These are phyloP conservation scores for Auricularia auricula-judae DNA, from an alignment of 768 basidiomycete genomes.

Conservation along the genomic window DNA sequence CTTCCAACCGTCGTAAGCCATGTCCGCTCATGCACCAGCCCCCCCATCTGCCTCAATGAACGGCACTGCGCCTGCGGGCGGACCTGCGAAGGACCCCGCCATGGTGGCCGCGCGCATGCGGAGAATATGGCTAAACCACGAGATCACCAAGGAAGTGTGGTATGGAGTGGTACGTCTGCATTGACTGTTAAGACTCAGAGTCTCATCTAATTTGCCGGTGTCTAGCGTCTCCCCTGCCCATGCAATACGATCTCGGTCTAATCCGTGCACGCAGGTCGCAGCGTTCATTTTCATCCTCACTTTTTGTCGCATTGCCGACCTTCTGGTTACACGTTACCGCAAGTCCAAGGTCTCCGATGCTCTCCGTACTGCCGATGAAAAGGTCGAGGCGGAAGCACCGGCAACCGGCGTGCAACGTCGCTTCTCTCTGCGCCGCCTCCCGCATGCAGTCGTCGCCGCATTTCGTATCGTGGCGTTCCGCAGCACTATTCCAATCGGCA, in stretches of 20 bases:
- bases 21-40: background rate
- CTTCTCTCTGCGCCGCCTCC: slow-evolving; percentile 21
- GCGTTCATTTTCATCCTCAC: slow-evolving; percentile 11
- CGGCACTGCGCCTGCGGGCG: background rate
- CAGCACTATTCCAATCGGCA: slow-evolving; percentile 33
- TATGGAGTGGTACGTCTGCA: background rate
- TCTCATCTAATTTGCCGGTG: background rate
- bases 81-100: background rate
- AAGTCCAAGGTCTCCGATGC: slow-evolving; percentile 3
- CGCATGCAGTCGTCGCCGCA: slow-evolving; percentile 26
- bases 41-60: background rate
- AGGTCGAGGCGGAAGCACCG: slow-evolving; percentile 5
- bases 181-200: background rate
- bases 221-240: background rate
- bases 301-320: slow-evolving; percentile 3
- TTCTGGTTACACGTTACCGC: background rate
- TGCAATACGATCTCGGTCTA: background rate
- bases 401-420: background rate
- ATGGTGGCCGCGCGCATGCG: background rate
- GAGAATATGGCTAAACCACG: background rate
- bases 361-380: slow-evolving; percentile 5
- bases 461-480: slow-evolving; percentile 43
- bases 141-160: background rate
- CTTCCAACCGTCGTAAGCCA: background rate
- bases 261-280: background rate